These are phyloP conservation scores for Rhinocladiella similis DNA, from an alignment of 2,329 filamentous ascomycete species.

Conservation along the genomic window DNA sequence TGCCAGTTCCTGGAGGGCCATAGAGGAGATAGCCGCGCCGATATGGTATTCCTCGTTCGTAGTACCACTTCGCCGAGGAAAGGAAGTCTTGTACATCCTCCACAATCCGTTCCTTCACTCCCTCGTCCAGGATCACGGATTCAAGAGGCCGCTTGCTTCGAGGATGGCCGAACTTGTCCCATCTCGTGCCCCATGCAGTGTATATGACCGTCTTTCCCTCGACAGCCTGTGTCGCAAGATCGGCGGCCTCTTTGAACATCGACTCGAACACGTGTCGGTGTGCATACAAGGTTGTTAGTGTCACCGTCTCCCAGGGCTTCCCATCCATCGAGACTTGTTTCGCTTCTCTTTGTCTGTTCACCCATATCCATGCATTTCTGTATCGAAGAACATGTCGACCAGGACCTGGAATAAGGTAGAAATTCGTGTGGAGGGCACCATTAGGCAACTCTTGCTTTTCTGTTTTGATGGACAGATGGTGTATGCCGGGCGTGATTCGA, in stretches of 20 bases:
- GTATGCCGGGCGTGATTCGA: conserved; percentile 60
- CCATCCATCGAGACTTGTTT: conserved; percentile 65
- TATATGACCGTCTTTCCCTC: conserved; percentile 95
- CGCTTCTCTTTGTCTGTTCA: conserved; percentile 78
- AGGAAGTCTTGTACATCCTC: conserved; percentile 82
- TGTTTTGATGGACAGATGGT: conserved; percentile 66
- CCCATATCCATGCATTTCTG: conserved; percentile 80
- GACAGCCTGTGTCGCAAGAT: conserved; percentile 72
- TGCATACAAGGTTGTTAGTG: conserved; percentile 85
- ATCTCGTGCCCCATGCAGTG: conserved; percentile 78
- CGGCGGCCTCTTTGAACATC: conserved; percentile 83
- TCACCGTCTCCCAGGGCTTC: conserved; percentile 90
- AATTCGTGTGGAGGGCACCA: conserved; percentile 73
- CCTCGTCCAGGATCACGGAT: conserved; percentile 82
- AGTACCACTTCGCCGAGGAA: conserved; percentile 78
- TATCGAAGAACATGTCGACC: conserved; percentile 87
- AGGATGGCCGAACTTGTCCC: conserved; percentile 80
- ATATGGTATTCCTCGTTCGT: conserved; percentile 92
- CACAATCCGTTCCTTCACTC: conserved; percentile 78
- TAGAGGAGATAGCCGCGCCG: conserved; percentile 85
- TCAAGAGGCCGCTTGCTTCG: conserved; percentile 82
- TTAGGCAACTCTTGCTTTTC: conserved; percentile 62
- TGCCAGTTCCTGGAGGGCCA: conserved; percentile 86
- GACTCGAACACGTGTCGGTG: conserved; percentile 87
- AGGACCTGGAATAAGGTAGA: conserved; percentile 86